These are phyloP conservation scores for Xanthoconium purpureum DNA, from an alignment of 768 basidiomycete genomes.

Conservation along the genomic window DNA sequence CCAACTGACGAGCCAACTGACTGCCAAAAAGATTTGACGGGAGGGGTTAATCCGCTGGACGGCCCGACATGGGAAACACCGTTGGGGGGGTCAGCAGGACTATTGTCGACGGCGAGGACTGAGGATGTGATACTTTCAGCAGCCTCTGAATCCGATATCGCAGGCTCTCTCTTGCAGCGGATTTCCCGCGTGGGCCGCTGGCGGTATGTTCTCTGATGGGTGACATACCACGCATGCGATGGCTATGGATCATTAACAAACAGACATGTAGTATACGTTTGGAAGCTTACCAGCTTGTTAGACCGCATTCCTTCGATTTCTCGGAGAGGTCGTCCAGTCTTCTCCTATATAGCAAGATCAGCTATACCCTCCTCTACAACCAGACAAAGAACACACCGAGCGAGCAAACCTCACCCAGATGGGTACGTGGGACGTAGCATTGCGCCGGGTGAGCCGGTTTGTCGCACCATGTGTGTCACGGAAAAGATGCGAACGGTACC, in stretches of 20 bases:
- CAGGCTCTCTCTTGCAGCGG: neutral
- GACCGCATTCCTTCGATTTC: neutral
- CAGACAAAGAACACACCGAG: conserved; percentile 1
- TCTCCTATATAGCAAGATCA: conserved; percentile 8
- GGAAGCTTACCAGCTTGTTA: neutral
- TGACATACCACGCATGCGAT: neutral
- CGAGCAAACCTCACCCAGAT: conserved; percentile 12
- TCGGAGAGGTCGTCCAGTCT: conserved; percentile 5
- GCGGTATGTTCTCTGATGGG: neutral
- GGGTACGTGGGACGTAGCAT: neutral
- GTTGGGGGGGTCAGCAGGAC: neutral
- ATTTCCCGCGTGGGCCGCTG: neutral
- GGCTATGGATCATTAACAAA: neutral
- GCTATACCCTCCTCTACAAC: neutral
- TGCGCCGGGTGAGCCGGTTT: neutral
- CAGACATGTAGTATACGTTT: neutral
- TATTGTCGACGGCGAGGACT: neutral
- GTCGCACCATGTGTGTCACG: no score
- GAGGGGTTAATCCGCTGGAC: neutral
- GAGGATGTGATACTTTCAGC: neutral
- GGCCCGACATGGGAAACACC: neutral
- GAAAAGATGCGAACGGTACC: neutral
- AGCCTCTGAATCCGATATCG: neutral
- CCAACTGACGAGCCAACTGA: conserved; percentile 1
- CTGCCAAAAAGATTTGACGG: neutral